These are phyloP conservation scores for Colletotrichum liaoningense DNA, from an alignment of 2,329 filamentous ascomycete genomes.

Conservation along the genomic window DNA sequence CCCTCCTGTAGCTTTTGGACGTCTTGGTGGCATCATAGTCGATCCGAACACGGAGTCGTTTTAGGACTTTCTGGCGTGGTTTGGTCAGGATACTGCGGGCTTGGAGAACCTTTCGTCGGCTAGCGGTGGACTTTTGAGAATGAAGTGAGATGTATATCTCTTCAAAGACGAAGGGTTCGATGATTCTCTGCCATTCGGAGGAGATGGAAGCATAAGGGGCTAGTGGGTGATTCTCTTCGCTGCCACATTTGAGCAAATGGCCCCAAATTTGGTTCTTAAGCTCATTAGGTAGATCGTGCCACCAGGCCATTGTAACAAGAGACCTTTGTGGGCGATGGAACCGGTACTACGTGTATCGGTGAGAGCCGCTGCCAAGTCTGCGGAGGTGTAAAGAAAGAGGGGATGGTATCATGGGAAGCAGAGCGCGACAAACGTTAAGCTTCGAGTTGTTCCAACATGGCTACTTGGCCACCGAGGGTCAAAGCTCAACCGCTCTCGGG, in stretches of 20 bases:
- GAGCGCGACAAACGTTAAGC: no score
- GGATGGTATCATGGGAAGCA: not conserved
- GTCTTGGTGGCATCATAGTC: not conserved
- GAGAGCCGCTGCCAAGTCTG: not conserved
- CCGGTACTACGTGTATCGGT: not conserved
- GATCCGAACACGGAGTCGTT: not conserved
- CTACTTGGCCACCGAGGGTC: not conserved
- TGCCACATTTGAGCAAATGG: not conserved
- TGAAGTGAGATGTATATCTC: not conserved
- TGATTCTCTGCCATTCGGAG: not conserved
- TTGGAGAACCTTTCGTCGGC: not conserved
- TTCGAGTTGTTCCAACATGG: no score
- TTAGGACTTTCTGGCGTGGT: not conserved
- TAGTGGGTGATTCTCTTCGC: not conserved
- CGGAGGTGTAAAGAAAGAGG: not conserved
- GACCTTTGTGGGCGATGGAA: not conserved
- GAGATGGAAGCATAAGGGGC: not conserved
- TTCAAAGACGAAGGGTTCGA: not conserved
- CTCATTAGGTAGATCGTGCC: not conserved
- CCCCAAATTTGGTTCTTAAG: not conserved
- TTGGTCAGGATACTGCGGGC: not conserved
- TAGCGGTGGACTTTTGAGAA: not conserved
- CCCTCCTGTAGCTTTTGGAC: not conserved
- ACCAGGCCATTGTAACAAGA: not conserved
- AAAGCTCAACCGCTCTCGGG: not conserved